phyloP scores from a whole-genome alignment of 345 rosid genomes.

The Noccaea caerulescens region DNA sequence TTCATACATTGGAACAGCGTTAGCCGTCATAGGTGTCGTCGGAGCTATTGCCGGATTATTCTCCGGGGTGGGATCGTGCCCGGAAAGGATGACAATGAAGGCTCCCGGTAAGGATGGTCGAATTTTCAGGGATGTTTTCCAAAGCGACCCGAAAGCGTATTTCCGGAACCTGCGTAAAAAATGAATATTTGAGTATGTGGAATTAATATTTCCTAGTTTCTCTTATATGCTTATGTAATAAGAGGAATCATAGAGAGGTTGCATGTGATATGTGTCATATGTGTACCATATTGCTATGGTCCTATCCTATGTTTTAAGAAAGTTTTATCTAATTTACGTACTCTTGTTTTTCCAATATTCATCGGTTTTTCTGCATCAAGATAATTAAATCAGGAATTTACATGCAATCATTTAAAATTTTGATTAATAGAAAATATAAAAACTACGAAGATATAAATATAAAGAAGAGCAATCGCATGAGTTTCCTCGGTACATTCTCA shows the following conservation, averaged over 20 bases:
- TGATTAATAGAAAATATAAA: too few species aligned
- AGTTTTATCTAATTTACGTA: neutral
- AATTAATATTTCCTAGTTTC: neutral
- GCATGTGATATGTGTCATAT: constrained; percentile 8
- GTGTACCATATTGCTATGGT: constrained; percentile 23
- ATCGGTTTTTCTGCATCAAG: neutral
- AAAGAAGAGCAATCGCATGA: too few species aligned
- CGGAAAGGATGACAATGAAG: constrained; percentile 21
- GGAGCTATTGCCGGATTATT: constrained; percentile 29
- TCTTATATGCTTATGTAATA: neutral
- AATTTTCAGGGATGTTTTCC: constrained; percentile 20
- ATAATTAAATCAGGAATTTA: too few species aligned
- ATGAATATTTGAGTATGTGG: constrained; percentile 22
- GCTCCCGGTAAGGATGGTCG: constrained; percentile 36
- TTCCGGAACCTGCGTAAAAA: constrained; percentile 35
- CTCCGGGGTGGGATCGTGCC: neutral
- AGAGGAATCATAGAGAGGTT: neutral
- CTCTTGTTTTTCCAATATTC: neutral
- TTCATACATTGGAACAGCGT: neutral
- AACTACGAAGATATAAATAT: too few species aligned
- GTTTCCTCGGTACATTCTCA: too few species aligned
- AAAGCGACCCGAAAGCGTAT: constrained; percentile 26
- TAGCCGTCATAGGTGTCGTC: constrained; percentile 16
- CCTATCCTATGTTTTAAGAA: neutral
- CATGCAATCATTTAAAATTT: too few species aligned